phyloP scores from a whole-genome alignment of 805 yeast genomes.

The Suhomyces prunicola region DNA sequence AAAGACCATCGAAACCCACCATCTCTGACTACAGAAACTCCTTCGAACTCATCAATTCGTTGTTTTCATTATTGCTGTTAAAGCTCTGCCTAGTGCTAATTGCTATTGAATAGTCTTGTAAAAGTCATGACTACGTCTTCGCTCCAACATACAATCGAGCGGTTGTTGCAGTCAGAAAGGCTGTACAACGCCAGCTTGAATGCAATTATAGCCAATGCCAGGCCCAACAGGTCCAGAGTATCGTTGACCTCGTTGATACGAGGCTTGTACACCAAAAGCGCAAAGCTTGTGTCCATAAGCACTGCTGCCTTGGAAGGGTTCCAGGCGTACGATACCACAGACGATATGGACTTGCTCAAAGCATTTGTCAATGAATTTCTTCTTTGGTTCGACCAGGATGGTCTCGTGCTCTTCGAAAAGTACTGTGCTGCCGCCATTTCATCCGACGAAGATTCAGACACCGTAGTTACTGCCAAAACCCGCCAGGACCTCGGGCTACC shows the following conservation, averaged over 20 bases:
- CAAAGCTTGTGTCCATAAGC: slow-evolving; percentile 23
- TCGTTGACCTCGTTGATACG: slow-evolving; percentile 33
- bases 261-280: slow-evolving; percentile 40
- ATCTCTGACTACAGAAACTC: background rate
- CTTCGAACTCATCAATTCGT: background rate
- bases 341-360: slow-evolving; percentile 31
- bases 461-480: slow-evolving; percentile 2
- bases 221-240: slow-evolving; percentile 25
- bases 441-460: slow-evolving; percentile 16
- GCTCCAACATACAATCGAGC: background rate
- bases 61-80: too few relatives aligned
- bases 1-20: background rate
- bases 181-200: slow-evolving; percentile 33
- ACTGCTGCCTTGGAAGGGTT: slow-evolving; percentile 13
- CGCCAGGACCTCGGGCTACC: slow-evolving; percentile 19
- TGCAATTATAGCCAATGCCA: slow-evolving; percentile 31
- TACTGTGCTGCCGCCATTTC: slow-evolving; percentile 15
- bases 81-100: background rate
- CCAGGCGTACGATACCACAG: slow-evolving; percentile 12
- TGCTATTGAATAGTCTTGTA: background rate
- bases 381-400: slow-evolving; percentile 36
- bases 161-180: slow-evolving; percentile 16
- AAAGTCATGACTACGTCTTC: background rate
- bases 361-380: slow-evolving; percentile 37
- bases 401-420: slow-evolving; percentile 33